phyloP scores from a whole-genome alignment of 257 asterid genomes.

The Eustoma russellianum region DNA sequence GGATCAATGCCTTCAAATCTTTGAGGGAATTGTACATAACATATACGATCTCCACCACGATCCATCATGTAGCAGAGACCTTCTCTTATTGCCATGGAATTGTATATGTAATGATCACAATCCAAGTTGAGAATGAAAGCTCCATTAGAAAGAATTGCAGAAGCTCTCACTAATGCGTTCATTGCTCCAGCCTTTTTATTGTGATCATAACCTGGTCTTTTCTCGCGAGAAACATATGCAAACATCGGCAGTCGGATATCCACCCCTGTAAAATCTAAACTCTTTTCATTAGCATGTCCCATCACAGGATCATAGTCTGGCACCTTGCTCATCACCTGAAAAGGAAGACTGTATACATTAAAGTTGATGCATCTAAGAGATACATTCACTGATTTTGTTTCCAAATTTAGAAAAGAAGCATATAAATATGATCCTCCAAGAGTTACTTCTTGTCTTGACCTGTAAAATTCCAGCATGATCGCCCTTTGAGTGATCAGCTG shows the following conservation, averaged over 20 bases:
- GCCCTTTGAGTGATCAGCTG: constrained; percentile 66
- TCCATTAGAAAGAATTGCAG: constrained; percentile 86
- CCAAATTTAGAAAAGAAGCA: background rate
- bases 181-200: constrained; percentile 98
- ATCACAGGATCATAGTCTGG: constrained; percentile 69
- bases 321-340: constrained; percentile 89
- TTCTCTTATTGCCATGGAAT: constrained; percentile 65
- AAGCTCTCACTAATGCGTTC: constrained; percentile 92
- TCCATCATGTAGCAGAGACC: constrained; percentile 99
- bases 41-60: constrained; percentile 89
- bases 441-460: constrained; percentile 21
- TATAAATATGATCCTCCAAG: no score
- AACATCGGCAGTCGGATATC: constrained; percentile 86
- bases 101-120: constrained; percentile 85
- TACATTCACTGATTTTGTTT: no score
- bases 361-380: background rate
- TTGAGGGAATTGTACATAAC: constrained; percentile 95
- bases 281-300: constrained; percentile 67
- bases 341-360: background rate
- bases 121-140: constrained; percentile 91
- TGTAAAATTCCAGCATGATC: constrained; percentile 94
- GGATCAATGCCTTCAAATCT: constrained; percentile 98
- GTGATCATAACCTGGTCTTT: constrained; percentile 76
- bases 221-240: constrained; percentile 90
- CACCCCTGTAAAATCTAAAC: constrained; percentile 63